Conservation (phyloP, 2,329 filamentous ascomycete species). For the Aureobasidium vineae region DNA sequence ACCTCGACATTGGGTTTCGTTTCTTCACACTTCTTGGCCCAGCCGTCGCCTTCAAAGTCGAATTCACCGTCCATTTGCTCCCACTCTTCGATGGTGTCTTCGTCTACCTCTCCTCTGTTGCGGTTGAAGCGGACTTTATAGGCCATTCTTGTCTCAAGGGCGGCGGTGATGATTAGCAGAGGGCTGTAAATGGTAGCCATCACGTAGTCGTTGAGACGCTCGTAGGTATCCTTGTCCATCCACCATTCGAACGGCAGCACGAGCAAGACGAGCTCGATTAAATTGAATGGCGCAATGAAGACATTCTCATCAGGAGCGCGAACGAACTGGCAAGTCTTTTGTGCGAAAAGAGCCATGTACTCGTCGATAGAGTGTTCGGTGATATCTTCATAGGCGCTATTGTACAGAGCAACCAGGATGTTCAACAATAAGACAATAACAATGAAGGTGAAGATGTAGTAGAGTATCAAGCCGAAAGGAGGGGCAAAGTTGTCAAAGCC, state of each 20-base stretch:
- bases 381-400: conserved; percentile 93
- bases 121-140: conserved; percentile 69
- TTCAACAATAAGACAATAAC: conserved; percentile 95
- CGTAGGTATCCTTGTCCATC: conserved; percentile 72
- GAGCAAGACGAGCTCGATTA: conserved; percentile 80
- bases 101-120: conserved; percentile 77
- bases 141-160: conserved; percentile 64
- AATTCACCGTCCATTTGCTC: conserved; percentile 72
- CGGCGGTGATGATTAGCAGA: conserved; percentile 64
- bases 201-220: conserved; percentile 79
- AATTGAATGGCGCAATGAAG: conserved; percentile 92
- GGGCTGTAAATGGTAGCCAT: conserved; percentile 87
- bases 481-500: conserved; percentile 88
- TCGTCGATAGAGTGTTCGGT: conserved; percentile 92
- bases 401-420: conserved; percentile 95
- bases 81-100: conserved; percentile 89
- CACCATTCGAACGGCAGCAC: conserved; percentile 91
- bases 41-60: conserved; percentile 80
- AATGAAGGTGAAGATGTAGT: conserved; percentile 97
- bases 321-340: conserved; percentile 96
- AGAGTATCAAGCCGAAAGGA: conserved; percentile 90
- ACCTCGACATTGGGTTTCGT: conserved; percentile 78
- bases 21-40: conserved; percentile 74
- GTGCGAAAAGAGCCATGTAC: conserved; percentile 87
- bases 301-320: conserved; percentile 97